Evolutionary conservation across 2,329 filamentous ascomycete genomes (phyloP), one percentile per base, ranked within the genome.

Genomic region (Cryphonectria radicalis): DNA sequence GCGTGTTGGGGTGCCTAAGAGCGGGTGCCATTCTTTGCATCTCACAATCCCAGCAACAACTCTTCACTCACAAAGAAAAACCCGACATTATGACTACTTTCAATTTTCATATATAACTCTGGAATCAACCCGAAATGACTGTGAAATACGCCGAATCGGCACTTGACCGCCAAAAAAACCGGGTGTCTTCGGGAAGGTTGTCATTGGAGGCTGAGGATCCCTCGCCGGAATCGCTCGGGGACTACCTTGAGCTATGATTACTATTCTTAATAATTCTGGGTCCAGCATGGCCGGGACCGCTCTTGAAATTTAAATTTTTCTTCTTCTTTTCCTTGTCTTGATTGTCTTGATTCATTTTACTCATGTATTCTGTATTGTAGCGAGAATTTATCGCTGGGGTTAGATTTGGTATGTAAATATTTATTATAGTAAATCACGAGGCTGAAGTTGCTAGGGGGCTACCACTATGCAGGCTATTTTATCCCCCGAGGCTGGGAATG

Each of bases 231-330:
- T n/a, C 46, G 46, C 46, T 50, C 46, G 46, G 46, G 46, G 46
- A n/a, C 22, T 50, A 50, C 42, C 42, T 50, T 40, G 37, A 22
- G 6, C 7, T 50, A 50, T 50, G 22, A n/a, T 50, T 50, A n/a
- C 43, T 22, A 17, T 46, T 7, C 43, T 46, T 22, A 25, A 59
- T 7, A 59, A 60, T 37, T 22, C 32, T 37, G 32, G 57, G 32
- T 60, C 57, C 53, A 57, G 53, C 53, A 57, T 10, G 25, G 25
- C 53, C 53, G 53, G n/a, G 3, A 57, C 25, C 55, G 25, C 74
- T 78, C 46, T n/a, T 17, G 43, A 50, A 8, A 6, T 50, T 10
- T 10, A 0, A 10, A 3, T 19, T 50, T 50, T 50, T n/a, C 3
- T 46, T 46, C 22, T n/a, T n/a, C 11, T 22, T 50, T 50, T 1